A percentile compares a stretch with the other conserved stretches of the same genome.
phyloP scores from a whole-genome alignment of 164 flowering plant species.

The Vitis rupestris region DNA sequence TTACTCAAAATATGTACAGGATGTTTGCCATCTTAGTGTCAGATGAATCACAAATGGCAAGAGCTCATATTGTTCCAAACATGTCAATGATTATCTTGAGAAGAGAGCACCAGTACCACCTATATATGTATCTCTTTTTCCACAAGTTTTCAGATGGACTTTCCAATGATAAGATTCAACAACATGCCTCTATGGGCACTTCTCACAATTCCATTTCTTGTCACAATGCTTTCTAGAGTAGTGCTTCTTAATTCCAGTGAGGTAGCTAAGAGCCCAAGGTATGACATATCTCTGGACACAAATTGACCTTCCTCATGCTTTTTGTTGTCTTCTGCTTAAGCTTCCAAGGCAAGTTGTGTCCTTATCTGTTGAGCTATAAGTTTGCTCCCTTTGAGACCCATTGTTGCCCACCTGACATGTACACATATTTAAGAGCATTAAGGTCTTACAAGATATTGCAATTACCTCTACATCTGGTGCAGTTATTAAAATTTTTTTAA shows the following conservation, averaged over 20 bases:
- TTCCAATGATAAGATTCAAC: background rate
- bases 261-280: conserved; percentile 10
- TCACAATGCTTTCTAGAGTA: conserved; percentile 14
- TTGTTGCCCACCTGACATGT: conserved; percentile 16
- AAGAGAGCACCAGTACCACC: too few species aligned
- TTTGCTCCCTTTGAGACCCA: background rate
- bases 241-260: conserved; percentile 14
- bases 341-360: conserved; percentile 19
- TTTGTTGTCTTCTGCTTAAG: conserved; percentile 14
- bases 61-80: too few species aligned
- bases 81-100: too few species aligned
- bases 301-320: conserved; percentile 9
- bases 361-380: conserved; percentile 14
- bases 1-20: too few species aligned
- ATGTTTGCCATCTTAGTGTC: too few species aligned
- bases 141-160: too few species aligned
- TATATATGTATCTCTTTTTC: too few species aligned
- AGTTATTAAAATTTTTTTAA: too few species aligned
- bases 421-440: conserved; percentile 14
- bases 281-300: conserved; percentile 13
- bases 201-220: conserved; percentile 11
- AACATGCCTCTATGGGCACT: background rate
- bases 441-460: conserved; percentile 11
- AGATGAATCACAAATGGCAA: too few species aligned
- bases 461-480: background rate